Conservation (phyloP, 768 basidiomycete species). For the Leucosporidium creatinivorum region DNA sequence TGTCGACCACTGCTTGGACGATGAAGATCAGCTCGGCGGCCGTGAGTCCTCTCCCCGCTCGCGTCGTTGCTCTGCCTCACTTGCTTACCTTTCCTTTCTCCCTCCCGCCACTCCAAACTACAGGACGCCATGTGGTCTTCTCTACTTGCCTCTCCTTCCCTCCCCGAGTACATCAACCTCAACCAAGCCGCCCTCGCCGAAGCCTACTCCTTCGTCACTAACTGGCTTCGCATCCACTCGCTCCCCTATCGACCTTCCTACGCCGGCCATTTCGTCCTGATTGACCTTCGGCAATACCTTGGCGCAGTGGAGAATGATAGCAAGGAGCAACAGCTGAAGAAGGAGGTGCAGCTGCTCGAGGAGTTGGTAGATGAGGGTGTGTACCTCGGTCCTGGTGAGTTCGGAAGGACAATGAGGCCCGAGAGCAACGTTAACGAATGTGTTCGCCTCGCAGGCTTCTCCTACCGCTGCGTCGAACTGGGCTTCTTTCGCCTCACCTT, state of each 20-base stretch:
- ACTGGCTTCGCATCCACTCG: conserved; percentile 20
- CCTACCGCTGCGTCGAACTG: not conserved
- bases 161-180: conserved; percentile 30
- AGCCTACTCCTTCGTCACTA: conserved; percentile 23
- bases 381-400: conserved; percentile 3
- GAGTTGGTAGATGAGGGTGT: not conserved
- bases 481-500: conserved; percentile 2
- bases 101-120: not conserved
- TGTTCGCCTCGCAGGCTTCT: not conserved
- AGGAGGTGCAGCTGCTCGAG: not conserved
- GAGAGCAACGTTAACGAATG: too few relatives aligned
- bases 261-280: conserved; percentile 34
- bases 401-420: too few relatives aligned
- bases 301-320: not conserved
- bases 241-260: conserved; percentile 30
- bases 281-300: conserved; percentile 27
- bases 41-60: conserved; percentile 5
- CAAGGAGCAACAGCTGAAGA: too few relatives aligned
- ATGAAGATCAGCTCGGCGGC: conserved; percentile 37
- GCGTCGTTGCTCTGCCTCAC: not conserved
- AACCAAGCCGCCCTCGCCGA: conserved; percentile 22
- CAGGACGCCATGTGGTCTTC: conserved; percentile 34
- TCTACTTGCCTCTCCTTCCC: conserved; percentile 28
- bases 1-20: not conserved
- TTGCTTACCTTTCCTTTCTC: not conserved